These are phyloP conservation scores for Salicornia ramosissima DNA, from an alignment of 148 eudicot genomes.

Conservation along the genomic window DNA sequence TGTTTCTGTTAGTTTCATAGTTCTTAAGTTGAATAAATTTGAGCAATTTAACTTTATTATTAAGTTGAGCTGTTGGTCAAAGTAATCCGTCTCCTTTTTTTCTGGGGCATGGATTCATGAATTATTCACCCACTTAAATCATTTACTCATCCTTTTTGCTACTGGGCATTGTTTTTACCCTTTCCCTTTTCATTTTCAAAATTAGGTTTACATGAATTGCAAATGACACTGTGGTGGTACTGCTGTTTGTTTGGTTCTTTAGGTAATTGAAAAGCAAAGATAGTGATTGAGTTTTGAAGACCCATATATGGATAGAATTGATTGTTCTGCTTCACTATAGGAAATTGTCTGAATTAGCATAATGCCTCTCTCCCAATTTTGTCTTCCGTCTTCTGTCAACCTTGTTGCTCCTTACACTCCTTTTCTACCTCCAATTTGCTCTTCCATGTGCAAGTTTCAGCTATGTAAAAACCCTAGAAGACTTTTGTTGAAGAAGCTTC, in stretches of 20 bases:
- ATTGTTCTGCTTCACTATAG: neutral
- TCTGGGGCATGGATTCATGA: no score
- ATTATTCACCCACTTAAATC: no score
- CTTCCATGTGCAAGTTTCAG: constrained; percentile 14
- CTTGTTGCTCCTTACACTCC: neutral
- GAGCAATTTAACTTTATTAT: no score
- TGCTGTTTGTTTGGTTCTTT: neutral
- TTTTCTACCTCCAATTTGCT: constrained; percentile 13
- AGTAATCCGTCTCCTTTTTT: no score
- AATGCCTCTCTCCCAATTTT: constrained; percentile 22
- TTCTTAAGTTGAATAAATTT: no score
- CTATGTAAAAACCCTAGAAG: constrained; percentile 28
- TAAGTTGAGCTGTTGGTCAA: no score
- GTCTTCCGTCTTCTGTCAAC: constrained; percentile 19
- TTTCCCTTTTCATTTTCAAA: neutral
- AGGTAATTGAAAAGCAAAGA: constrained; percentile 12
- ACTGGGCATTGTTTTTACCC: neutral
- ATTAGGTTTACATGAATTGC: no score
- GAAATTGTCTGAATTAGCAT: constrained; percentile 1
- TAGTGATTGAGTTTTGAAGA: constrained; percentile 6
- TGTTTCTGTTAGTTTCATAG: no score
- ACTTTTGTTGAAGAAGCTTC: constrained; percentile 15
- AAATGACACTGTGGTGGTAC: neutral
- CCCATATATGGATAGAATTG: constrained; percentile 8
- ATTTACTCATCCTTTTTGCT: no score